Base-by-base conservation (phyloP, 768 basidiomycete genomes). In the Boletus reticulatus region DNA sequence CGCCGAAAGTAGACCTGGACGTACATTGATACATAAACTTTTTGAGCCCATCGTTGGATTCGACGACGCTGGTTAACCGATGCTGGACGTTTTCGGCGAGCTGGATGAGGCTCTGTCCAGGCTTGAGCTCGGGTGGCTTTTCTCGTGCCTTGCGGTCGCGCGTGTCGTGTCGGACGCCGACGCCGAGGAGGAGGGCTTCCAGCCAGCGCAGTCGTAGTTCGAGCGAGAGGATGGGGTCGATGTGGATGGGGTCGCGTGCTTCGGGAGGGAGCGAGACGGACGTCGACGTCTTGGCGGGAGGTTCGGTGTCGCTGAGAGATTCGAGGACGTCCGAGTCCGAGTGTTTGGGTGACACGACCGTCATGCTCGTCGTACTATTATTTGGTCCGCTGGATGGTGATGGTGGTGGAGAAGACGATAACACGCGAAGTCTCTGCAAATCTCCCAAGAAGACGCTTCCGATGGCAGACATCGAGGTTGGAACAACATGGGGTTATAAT, bases 371-470 rank as follows among this genome's bases (percentile, higher is more conserved):
- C n/a, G 63, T 48, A 6, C 17, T 31, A 6, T 27, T 27, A 27
- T 53, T 53, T 48, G 46, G 47, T 36, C 19, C 31, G 19, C 34
- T 24, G 44, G 19, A 11, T 41, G 75, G 73, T 4, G 74, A 78
- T 29, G 75, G 76, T 37, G 75, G 79, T 52, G 80, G 76, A n/a
- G 82, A 78, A 20, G 84, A 80, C 38, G 81, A 82, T 13, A 88
- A 70, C 41, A 85, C 72, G 41, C 88, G 84, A 61, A 80, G 78
- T 58, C 87, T 84, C 66, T 83, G 82, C 9, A 84, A 70, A 74
- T 92, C 91, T 53, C 90, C 91, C 51, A 92, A 78, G 71, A 92
- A 92, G 22, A 88, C 89, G 64, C 87, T 89, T 48, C 90, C 89
- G 51, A 92, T 80, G 60, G 69, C 75, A 45, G 83, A 72, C 83